Percentiles rank a stretch among this genome's conserved stretches.
Evolutionary conservation across 202 grass and related monocot genomes (phyloP).

Genomic region (Zizania palustris): DNA sequence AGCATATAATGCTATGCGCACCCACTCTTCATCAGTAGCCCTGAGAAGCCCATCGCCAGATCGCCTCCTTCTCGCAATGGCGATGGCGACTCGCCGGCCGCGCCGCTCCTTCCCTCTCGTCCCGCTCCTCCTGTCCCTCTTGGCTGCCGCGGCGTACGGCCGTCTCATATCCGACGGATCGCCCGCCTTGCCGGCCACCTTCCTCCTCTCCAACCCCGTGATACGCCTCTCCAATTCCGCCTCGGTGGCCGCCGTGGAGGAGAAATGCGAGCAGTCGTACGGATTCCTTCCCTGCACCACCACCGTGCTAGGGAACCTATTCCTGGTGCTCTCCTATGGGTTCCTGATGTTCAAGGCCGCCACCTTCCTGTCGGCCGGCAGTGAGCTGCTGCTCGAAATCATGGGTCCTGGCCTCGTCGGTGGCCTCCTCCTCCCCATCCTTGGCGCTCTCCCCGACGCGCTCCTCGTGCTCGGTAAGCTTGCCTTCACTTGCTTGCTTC

Average conservation of each 20-base stretch:
- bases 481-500: neutral
- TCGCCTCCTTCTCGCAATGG: neutral
- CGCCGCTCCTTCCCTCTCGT: constrained; percentile 47
- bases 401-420: constrained; percentile 92
- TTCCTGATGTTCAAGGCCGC: constrained; percentile 95
- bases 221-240: constrained; percentile 38
- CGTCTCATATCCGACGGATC: constrained; percentile 73
- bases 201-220: constrained; percentile 21
- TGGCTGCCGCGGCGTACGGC: constrained; percentile 38
- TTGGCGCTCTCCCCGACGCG: constrained; percentile 91
- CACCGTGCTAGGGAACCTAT: constrained; percentile 80
- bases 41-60: neutral
- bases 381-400: constrained; percentile 90
- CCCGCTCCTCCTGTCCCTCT: constrained; percentile 50
- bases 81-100: constrained; percentile 65
- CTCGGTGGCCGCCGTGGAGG: constrained; percentile 20
- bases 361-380: constrained; percentile 78
- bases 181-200: neutral
- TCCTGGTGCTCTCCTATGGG: constrained; percentile 74
- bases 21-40: neutral
- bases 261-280: constrained; percentile 77
- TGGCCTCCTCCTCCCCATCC: constrained; percentile 91
- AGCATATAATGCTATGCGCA: constrained; percentile 49
- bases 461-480: constrained; percentile 81
- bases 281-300: constrained; percentile 91